Conservation (phyloP, 345 rosid genomes). For the Raphanus sativus region DNA sequence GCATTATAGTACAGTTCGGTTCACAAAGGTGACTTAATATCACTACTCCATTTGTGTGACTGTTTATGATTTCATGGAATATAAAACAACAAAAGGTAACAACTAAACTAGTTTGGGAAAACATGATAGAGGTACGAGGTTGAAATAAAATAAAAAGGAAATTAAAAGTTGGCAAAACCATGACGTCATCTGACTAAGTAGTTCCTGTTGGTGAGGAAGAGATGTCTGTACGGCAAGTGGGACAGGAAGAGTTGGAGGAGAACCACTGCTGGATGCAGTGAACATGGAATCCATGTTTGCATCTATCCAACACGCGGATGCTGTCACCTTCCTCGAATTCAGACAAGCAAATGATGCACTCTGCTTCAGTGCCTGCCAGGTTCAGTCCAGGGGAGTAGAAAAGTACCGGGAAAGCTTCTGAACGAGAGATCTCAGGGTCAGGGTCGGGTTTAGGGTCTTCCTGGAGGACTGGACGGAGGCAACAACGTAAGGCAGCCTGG, state of each 20-base stretch:
- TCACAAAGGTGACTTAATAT: not conserved
- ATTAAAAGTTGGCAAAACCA: not conserved
- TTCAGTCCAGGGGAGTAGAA: constrained; percentile 47
- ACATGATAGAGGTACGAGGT: constrained; percentile 7
- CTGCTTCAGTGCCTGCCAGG: constrained; percentile 49
- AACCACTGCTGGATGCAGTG: constrained; percentile 66
- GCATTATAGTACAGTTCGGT: not conserved
- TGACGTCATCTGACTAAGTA: constrained; percentile 8
- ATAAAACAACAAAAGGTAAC: constrained; percentile 1
- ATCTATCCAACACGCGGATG: constrained; percentile 53
- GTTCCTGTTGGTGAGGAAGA: constrained; percentile 20
- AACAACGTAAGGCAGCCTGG: constrained; percentile 64
- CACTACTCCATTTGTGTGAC: not conserved
- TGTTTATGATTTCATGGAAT: not conserved
- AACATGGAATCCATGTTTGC: constrained; percentile 76
- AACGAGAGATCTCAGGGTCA: constrained; percentile 31
- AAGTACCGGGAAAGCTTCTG: constrained; percentile 24
- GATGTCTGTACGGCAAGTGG: constrained; percentile 65
- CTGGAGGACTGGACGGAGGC: constrained; percentile 33
- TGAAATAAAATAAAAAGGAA: not conserved
- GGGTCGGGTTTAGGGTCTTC: constrained; percentile 27
- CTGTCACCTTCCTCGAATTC: constrained; percentile 64
- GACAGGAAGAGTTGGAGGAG: constrained; percentile 62
- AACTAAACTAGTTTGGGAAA: constrained; percentile 1
- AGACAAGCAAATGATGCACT: constrained; percentile 74